Evolutionary conservation across 2,329 filamentous ascomycete species (phyloP), one percentile per base, ranked within the genome.

Genomic region (Cryphonectria naterciae): DNA sequence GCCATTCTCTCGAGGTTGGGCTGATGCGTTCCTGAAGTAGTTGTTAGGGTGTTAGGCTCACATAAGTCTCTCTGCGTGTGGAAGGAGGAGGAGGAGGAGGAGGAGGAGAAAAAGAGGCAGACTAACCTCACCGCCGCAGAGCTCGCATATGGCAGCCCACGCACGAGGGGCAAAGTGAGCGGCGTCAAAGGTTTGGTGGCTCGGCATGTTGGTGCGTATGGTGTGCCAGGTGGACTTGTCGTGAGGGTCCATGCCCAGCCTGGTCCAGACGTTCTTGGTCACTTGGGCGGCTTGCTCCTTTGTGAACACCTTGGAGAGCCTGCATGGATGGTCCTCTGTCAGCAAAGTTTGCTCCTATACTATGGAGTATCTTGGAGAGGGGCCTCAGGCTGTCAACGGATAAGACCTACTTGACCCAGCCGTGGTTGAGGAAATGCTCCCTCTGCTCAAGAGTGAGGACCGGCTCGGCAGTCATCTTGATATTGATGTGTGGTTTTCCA

Each of bases 191-290:
- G 80, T 78, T n/a, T 80, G 82, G 79, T 91, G 89, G 37, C 80
- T 81, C 0, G 89, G 89, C 90, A 93, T 92, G 80, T 92, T 88
- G 68, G 83, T 88, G 62, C 88, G 84, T 74, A 87, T 85, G 1
- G 81, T 81, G n/a, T 82, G 84, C 91, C 91, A 93, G 43, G 91
- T 93, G 2, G 84, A 83, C 77, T 87, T 88, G 79, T 93, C 88
- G 4, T 84, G 83, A 0, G 89, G 85, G 62, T 87, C 85, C 85
- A 91, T 90, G 37, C 88, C 90, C 6, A 93, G 84, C 13, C 91
- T 85, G 0, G 86, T 87, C 91, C 91, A 93, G 49, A 92, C 84
- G 68, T 83, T 80, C 2, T 81, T 70, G 28, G 75, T 82, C 35
- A 82, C 73, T 28, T 73, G 67, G 6, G 77, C 77, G 10, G 82